Evolutionary conservation across 106 monocot species (phyloP).

Genomic region (Dioscorea zingiberensis): DNA sequence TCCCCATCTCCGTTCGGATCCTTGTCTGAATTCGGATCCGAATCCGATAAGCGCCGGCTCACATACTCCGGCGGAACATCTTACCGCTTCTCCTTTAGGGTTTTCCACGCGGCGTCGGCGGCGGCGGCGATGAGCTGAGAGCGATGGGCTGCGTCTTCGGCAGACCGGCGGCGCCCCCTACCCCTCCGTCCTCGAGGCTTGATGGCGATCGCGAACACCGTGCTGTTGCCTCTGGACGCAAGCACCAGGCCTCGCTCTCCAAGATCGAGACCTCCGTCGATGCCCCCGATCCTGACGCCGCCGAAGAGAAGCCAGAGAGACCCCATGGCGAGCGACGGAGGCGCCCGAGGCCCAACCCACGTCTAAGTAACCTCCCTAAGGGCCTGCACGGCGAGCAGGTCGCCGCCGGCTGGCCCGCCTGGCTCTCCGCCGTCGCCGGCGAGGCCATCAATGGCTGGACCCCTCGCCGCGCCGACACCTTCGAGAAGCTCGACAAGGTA

Average conservation of each 20-base stretch:
- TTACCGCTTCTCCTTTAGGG: neutral
- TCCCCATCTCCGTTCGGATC: too few species aligned
- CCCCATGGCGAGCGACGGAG: slow-evolving; percentile 1
- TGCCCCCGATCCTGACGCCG: neutral
- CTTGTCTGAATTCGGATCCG: too few species aligned
- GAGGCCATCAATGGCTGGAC: slow-evolving; percentile 76
- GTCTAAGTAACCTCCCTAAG: slow-evolving; percentile 17
- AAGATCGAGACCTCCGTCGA: neutral
- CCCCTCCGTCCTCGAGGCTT: neutral
- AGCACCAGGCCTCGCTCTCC: neutral
- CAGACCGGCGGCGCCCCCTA: neutral
- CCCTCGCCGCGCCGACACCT: slow-evolving; percentile 58
- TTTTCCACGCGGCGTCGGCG: neutral
- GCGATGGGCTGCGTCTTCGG: neutral
- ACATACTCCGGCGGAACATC: too few species aligned
- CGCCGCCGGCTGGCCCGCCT: slow-evolving; percentile 71
- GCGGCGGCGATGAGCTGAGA: neutral
- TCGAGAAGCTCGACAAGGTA: slow-evolving; percentile 74
- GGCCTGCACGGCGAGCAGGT: slow-evolving; percentile 46
- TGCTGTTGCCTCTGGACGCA: neutral
- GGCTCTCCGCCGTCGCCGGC: slow-evolving; percentile 67
- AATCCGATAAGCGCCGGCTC: too few species aligned
- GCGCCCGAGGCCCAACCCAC: slow-evolving; percentile 1
- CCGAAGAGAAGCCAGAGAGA: neutral
- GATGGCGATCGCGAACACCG: neutral